A percentile compares a stretch with the other conserved stretches of the same genome.
phyloP scores from a whole-genome alignment of 2,329 filamentous ascomycete species.

The Gyromitra esculenta region DNA sequence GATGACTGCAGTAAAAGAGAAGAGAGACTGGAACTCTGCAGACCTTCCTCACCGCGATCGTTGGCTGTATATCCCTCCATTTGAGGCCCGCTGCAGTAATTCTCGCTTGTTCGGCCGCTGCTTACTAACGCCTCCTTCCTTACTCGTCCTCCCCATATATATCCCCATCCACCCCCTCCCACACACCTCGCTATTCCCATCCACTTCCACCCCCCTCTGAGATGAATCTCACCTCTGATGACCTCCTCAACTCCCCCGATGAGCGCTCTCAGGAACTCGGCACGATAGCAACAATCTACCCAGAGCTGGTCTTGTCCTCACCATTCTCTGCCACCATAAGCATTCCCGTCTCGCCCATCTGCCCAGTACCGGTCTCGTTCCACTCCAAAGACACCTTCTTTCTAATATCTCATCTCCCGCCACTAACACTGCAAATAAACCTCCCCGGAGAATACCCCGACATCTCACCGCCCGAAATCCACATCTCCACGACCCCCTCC shows the following conservation, averaged over 20 bases:
- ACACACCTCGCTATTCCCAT: no score
- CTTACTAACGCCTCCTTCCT: constrained; percentile 4
- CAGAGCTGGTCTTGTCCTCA: constrained; percentile 70
- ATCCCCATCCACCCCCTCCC: no score
- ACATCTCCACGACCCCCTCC: constrained; percentile 66
- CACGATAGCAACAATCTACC: constrained; percentile 72
- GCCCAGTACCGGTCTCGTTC: constrained; percentile 62
- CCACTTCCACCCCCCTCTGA: background rate
- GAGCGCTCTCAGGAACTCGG: constrained; percentile 69
- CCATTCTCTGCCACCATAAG: constrained; percentile 64
- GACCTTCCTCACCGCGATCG: background rate
- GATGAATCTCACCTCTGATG: constrained; percentile 53
- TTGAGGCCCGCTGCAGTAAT: background rate
- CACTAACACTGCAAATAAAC: constrained; percentile 66
- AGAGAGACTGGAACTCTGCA: background rate
- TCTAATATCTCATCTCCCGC: constrained; percentile 69
- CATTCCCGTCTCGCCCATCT: constrained; percentile 55
- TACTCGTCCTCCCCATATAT: background rate
- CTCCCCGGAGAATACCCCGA: constrained; percentile 70
- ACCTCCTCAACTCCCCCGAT: constrained; percentile 63
- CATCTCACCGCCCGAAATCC: constrained; percentile 65
- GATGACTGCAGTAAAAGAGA: background rate
- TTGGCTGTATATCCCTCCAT: background rate
- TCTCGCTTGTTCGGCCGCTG: constrained; percentile 4
- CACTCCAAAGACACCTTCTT: constrained; percentile 61